Percentiles rank a stretch among this genome's conserved stretches.
phyloP scores from a whole-genome alignment of 768 basidiomycete species.

The Fomitopsis pulvina region DNA sequence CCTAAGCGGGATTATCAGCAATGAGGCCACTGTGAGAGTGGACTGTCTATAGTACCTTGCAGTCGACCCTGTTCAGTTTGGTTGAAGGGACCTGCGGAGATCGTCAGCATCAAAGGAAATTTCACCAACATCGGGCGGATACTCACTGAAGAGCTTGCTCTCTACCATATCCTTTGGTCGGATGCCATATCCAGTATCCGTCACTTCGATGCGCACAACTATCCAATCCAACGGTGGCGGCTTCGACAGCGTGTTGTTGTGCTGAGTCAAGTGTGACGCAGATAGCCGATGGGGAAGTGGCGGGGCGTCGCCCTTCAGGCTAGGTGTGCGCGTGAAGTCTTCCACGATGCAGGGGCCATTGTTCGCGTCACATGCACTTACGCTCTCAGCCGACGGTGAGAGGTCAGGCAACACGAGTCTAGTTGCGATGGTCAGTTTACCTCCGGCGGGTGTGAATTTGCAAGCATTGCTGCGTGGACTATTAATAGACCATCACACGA shows the following conservation, averaged over 20 bases:
- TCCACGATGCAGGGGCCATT: background rate
- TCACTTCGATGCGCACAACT: constrained; percentile 80
- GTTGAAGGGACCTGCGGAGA: constrained; percentile 57
- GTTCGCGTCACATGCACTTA: background rate
- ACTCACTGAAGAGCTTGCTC: constrained; percentile 65
- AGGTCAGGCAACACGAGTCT: constrained; percentile 38
- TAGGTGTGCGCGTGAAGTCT: background rate
- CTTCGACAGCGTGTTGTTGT: constrained; percentile 40
- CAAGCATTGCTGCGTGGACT: constrained; percentile 54
- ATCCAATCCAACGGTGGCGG: constrained; percentile 47
- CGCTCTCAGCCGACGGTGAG: background rate
- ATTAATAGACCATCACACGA: background rate
- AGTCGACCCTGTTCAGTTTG: constrained; percentile 72
- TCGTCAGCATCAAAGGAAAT: background rate
- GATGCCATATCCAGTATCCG: constrained; percentile 69
- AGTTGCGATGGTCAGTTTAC: constrained; percentile 62
- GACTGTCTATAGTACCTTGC: constrained; percentile 34
- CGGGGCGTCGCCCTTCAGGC: background rate
- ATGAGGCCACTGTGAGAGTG: background rate
- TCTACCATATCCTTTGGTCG: constrained; percentile 60
- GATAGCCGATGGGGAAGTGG: constrained; percentile 19
- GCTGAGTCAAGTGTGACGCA: constrained; percentile 34
- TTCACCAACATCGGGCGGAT: background rate
- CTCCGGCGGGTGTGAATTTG: constrained; percentile 71
- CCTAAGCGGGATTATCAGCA: constrained; percentile 7